Conservation (phyloP, 805 yeast genomes). For the Schizosaccharomyces lindneri region DNA sequence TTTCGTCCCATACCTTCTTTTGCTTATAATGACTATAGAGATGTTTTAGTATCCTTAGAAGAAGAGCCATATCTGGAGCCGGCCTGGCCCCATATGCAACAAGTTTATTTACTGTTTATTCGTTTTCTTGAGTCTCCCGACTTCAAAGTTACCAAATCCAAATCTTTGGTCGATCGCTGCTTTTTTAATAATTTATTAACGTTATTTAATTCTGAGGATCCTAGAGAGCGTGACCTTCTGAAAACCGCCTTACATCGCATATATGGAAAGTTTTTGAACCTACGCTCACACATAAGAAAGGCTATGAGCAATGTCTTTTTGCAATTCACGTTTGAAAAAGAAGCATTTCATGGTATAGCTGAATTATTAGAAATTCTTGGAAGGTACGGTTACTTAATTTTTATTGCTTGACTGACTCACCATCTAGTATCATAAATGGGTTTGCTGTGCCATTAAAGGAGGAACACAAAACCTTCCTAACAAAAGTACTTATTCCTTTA, state of each 20-base stretch:
- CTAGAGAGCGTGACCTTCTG: slow-evolving; percentile 81
- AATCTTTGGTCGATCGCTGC: slow-evolving; percentile 77
- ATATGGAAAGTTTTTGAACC: slow-evolving; percentile 77
- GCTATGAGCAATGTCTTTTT: slow-evolving; percentile 78
- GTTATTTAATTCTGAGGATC: slow-evolving; percentile 87
- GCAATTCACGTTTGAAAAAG: slow-evolving; percentile 86
- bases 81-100: slow-evolving; percentile 98
- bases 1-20: slow-evolving; percentile 86
- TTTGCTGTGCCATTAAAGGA: slow-evolving; percentile 92
- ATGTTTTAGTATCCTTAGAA: slow-evolving; percentile 90
- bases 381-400: background rate
- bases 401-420: background rate
- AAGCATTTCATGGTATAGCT: slow-evolving; percentile 83
- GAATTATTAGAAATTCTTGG: slow-evolving; percentile 88
- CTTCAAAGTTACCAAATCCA: slow-evolving; percentile 78
- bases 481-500: slow-evolving; percentile 67
- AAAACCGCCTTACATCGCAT: slow-evolving; percentile 89
- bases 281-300: slow-evolving; percentile 75
- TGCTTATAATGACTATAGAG: slow-evolving; percentile 92
- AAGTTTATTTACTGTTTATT: slow-evolving; percentile 80
- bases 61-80: slow-evolving; percentile 92
- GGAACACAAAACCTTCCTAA: slow-evolving; percentile 77
- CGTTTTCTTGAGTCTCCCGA: slow-evolving; percentile 86
- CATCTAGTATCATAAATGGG: slow-evolving; percentile 66
- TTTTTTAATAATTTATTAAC: slow-evolving; percentile 64